Base-by-base conservation (phyloP, 1,284 basidiomycete species). In the Ceratobasidium sp. region DNA sequence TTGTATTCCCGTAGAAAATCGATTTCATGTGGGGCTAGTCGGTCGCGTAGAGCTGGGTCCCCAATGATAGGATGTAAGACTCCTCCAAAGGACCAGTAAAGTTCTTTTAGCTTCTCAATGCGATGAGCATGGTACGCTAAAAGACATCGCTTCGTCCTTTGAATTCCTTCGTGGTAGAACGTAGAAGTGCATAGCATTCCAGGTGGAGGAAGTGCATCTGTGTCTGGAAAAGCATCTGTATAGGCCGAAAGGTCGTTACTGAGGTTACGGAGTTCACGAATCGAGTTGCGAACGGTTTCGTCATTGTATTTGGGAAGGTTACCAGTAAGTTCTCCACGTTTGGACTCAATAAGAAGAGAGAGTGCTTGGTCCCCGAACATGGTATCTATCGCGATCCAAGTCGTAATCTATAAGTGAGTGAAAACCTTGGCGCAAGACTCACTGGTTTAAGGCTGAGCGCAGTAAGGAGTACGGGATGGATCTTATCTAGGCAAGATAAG, bases 1-100 rank as follows among this genome's bases (percentile, higher is more conserved):
- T 94, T 90, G 85, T 99, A 99, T 78, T 90, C 89, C 74, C 94
- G 88, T 61, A 98, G 84, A 83, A 95, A 98, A 83, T 97, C 95
- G 75, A 97, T 91, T 82, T 99, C 97, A 81, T 95, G 92, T 0
- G 96, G 94, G 0, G 92, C 93, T 49, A 98, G 88, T 79, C 92
- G 92, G 76, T 90, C 88, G 61, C 96, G 89, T 45, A 94, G 88
- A 78, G 95, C 94, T 77, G 87, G 82, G 81, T 91, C 89, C 54
- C 90, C 89, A 53, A 98, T 89, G n/a, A 97, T 87, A 78, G 95
- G 92, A 0, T 94, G 92, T 1, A 98, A 85, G 1, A 94, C 92
- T n/a, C 94, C 96, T n/a, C 95, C 96, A 15, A 90, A 89, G n/a
- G 90, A 86, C 96, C 97, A 98, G 84, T 95, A 97, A 84, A 94